A percentile compares a stretch with the other conserved stretches of the same genome.
These are phyloP conservation scores for Penicillium nordicum DNA, from an alignment of 2,329 filamentous ascomycete species.

Conservation along the genomic window DNA sequence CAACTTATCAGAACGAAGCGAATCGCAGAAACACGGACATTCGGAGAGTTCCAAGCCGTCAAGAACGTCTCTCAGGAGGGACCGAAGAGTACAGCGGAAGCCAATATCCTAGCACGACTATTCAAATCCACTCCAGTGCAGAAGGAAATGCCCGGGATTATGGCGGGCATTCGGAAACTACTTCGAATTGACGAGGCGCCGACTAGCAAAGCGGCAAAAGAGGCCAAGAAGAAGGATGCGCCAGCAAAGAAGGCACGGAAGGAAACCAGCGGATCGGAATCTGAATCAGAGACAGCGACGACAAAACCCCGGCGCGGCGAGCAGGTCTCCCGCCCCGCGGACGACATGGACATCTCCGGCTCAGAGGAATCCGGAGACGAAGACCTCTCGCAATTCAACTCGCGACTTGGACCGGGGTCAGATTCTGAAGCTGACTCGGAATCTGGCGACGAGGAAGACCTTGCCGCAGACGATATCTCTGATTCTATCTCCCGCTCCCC, in stretches of 20 bases:
- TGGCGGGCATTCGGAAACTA: constrained; percentile 40
- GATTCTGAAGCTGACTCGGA: constrained; percentile 27
- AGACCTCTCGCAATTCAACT: constrained; percentile 33
- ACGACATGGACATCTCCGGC: constrained; percentile 21
- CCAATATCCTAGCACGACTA: constrained; percentile 58
- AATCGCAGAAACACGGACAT: constrained; percentile 49
- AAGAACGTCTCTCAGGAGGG: constrained; percentile 37
- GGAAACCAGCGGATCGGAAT: constrained; percentile 8
- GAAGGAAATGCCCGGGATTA: constrained; percentile 50
- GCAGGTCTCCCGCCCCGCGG: constrained; percentile 3
- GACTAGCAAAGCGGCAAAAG: constrained; percentile 15
- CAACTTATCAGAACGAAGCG: constrained; percentile 57
- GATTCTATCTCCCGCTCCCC: constrained; percentile 37
- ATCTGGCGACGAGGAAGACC: constrained; percentile 24
- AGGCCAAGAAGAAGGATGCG: constrained; percentile 10
- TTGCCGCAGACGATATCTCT: constrained; percentile 25
- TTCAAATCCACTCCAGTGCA: constrained; percentile 60
- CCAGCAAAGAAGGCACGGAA: constrained; percentile 9
- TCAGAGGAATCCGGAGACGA: constrained; percentile 27
- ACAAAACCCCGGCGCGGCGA: constrained; percentile 5
- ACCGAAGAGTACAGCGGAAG: constrained; percentile 45
- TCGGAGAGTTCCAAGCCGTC: constrained; percentile 43
- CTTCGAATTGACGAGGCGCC: constrained; percentile 35
- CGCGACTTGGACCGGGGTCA: constrained; percentile 32
- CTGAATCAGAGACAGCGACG: constrained; percentile 8